Evolutionary conservation across 1,139 yeast genomes (phyloP).

Genomic region (Yamadazyma trypodendri): DNA sequence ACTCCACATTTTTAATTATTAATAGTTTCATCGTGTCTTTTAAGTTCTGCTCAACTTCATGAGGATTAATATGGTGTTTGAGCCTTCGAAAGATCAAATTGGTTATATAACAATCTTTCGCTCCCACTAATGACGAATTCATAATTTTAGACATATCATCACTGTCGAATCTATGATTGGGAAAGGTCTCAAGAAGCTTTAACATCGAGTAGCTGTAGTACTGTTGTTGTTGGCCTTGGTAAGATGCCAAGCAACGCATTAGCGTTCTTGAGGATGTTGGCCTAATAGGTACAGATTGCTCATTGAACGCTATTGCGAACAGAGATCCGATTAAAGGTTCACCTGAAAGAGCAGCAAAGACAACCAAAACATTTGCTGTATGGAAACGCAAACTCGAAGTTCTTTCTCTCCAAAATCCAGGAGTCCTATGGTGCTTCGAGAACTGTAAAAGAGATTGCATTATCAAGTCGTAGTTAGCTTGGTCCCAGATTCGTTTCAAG

Average conservation of each 20-base stretch:
- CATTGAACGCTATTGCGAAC: constrained; percentile 13
- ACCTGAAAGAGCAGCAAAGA: constrained; percentile 19
- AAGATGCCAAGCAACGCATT: constrained; percentile 12
- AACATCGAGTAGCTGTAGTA: constrained; percentile 11
- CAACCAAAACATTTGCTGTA: constrained; percentile 11
- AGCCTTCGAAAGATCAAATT: constrained; percentile 16
- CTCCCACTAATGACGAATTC: background rate
- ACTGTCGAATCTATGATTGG: background rate
- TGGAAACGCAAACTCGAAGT: background rate
- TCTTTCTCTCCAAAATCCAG: background rate
- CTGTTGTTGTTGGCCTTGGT: constrained; percentile 9
- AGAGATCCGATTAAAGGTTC: constrained; percentile 26
- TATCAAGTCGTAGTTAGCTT: constrained; percentile 9
- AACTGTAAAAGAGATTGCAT: background rate
- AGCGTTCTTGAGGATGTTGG: constrained; percentile 7
- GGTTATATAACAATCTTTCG: constrained; percentile 15
- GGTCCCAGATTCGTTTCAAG: constrained; percentile 13
- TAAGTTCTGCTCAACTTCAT: background rate
- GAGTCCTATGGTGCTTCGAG: background rate
- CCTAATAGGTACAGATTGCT: constrained; percentile 5
- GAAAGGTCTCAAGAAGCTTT: constrained; percentile 10
- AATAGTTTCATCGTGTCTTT: constrained; percentile 6
- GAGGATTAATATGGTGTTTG: background rate
- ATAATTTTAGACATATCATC: background rate
- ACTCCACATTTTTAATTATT: constrained; percentile 12